These are phyloP conservation scores for Sesbania bispinosa DNA, from an alignment of 306 rosid species.

Conservation along the genomic window DNA sequence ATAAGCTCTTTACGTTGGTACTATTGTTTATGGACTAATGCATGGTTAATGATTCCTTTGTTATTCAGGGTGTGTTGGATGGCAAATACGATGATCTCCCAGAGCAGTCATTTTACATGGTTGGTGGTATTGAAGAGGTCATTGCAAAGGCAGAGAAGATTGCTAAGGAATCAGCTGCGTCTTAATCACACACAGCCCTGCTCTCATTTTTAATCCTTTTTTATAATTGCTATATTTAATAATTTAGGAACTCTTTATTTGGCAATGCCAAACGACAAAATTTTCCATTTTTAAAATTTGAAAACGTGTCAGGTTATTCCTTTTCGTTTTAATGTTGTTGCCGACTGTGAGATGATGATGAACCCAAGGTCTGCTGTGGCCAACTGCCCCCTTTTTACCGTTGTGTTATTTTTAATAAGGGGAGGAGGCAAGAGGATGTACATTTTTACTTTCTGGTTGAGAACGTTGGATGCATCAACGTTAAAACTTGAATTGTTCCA, in stretches of 20 bases:
- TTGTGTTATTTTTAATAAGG: conserved; percentile 50
- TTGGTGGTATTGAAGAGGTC: conserved; percentile 96
- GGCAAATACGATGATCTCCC: conserved; percentile 92
- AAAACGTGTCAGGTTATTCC: conserved; percentile 31
- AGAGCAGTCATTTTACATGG: conserved; percentile 96
- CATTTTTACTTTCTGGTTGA: conserved; percentile 35
- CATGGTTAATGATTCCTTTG: neutral
- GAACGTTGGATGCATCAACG: conserved; percentile 38
- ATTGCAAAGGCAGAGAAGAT: conserved; percentile 94
- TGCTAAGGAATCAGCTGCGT: conserved; percentile 72
- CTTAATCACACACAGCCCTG: conserved; percentile 28
- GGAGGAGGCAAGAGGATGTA: conserved; percentile 49
- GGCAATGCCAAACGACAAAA: conserved; percentile 53
- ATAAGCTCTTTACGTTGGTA: neutral
- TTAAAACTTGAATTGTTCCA: conserved; percentile 21
- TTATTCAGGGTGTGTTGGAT: conserved; percentile 88
- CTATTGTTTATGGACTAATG: neutral
- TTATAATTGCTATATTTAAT: conserved; percentile 57
- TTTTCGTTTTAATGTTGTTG: conserved; percentile 40
- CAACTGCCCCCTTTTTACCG: conserved; percentile 28
- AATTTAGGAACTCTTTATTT: conserved; percentile 53
- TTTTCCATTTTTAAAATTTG: conserved; percentile 38
- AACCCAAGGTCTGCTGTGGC: conserved; percentile 38
- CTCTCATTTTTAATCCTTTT: conserved; percentile 12
- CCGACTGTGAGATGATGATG: conserved; percentile 33